phyloP scores from a whole-genome alignment of 352 stramenopile genomes.

The Phytophthora foliorum region DNA sequence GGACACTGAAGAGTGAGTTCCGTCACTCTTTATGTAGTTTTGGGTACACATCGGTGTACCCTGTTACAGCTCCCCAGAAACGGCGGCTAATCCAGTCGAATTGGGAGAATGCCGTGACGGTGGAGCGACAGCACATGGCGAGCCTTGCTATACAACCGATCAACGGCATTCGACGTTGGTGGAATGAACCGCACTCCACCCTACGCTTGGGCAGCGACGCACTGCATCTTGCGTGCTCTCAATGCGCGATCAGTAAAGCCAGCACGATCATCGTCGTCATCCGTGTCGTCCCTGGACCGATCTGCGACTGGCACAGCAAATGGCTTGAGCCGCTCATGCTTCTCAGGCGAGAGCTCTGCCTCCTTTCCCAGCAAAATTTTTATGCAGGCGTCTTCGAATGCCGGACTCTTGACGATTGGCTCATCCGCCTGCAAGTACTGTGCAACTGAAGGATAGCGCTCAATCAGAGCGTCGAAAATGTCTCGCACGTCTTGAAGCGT shows the following conservation, averaged over 20 bases:
- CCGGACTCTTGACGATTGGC: background rate
- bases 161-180: background rate
- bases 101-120: background rate
- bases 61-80: background rate
- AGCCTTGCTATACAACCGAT: background rate
- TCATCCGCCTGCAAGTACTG: background rate
- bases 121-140: background rate
- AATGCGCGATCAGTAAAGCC: background rate
- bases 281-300: too few relatives aligned
- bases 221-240: background rate
- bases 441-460: background rate
- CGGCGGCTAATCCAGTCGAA: background rate
- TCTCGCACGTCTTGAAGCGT: conserved; percentile 1
- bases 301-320: background rate
- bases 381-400: background rate
- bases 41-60: too few relatives aligned
- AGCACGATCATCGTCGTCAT: background rate
- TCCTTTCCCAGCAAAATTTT: background rate
- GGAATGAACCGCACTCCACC: background rate
- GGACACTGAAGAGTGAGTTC: too few relatives aligned
- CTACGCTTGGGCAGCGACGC: background rate
- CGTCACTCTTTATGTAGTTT: too few relatives aligned
- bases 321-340: background rate
- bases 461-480: background rate
- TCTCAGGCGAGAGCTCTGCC: background rate